Evolutionary conservation across 1,284 basidiomycete genomes (phyloP), one percentile per base, ranked within the genome.

Genomic region (Microstroma glucosiphilum): DNA sequence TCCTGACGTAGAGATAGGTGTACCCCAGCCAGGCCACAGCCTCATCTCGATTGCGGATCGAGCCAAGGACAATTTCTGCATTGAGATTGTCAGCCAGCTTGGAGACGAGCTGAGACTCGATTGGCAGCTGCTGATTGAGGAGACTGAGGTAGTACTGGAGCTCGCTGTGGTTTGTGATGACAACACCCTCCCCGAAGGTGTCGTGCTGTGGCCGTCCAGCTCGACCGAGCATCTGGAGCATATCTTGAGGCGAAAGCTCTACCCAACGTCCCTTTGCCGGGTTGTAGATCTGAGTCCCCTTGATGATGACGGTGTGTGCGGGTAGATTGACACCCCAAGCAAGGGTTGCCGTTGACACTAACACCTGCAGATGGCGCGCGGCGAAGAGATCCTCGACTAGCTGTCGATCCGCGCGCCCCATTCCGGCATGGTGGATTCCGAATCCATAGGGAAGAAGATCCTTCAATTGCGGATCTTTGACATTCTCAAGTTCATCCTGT

Each of bases 251-350:
- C 0, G 92, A 96, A 12, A 98, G 82, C 80, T 98, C 96, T 8
- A 90, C 88, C 96, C 94, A 98, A 8, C 90, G 87, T 23, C 96
- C 96, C 82, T 98, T 96, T 80, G 96, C 93, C 0, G 96, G 96
- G 79, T 96, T 96, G 83, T 98, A 98, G 67, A 98, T 93, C 81
- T 98, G 94, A 0, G 96, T 98, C 41, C 96, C 96, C 80, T 98
- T 99, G 84, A 98, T 97, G 82, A 98, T 93, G 80, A 97, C 94
- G 2, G 92, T 91, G 73, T 98, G 96, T 0, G 94, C 94, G 0
- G 96, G 96, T 0, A 98, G 82, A 79, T 98, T 98, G 81, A 98
- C 94, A 84, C 96, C 96, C 96, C 96, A 98, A 0, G 96, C 94
- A 15, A 99, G 87, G 0, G 96, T 98, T 6, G 94, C 96, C 0